These are phyloP conservation scores for Ascochyta koolunga DNA, from an alignment of 2,329 filamentous ascomycete genomes.

Conservation along the genomic window DNA sequence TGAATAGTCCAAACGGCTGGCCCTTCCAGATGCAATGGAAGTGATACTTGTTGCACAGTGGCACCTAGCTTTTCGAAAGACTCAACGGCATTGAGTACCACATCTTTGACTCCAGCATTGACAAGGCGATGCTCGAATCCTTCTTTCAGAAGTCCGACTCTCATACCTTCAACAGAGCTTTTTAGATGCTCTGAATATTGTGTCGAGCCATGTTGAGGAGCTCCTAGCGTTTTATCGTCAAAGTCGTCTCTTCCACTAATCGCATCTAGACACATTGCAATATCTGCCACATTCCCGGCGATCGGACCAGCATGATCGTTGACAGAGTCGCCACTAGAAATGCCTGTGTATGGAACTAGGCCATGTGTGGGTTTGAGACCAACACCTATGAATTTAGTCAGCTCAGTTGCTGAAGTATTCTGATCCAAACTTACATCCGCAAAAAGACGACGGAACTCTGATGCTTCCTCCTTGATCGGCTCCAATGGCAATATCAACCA, in stretches of 20 bases:
- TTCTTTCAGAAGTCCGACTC: constrained; percentile 36
- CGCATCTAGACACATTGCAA: constrained; percentile 36
- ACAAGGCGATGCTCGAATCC: constrained; percentile 40
- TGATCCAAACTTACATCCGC: constrained; percentile 2
- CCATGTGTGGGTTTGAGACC: constrained; percentile 58
- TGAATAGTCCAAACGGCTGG: constrained; percentile 48
- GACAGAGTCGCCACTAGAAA: constrained; percentile 43
- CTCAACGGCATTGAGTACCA: constrained; percentile 50
- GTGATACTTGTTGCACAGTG: constrained; percentile 44
- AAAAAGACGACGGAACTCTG: constrained; percentile 45
- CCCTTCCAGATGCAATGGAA: constrained; percentile 48
- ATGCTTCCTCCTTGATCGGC: constrained; percentile 51
- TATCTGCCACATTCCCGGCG: constrained; percentile 31
- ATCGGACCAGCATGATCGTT: constrained; percentile 54
- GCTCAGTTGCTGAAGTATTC: no score
- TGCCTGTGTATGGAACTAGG: constrained; percentile 58
- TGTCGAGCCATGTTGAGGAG: constrained; percentile 31
- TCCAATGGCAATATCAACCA: constrained; percentile 48
- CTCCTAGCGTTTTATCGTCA: constrained; percentile 40
- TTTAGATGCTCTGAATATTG: constrained; percentile 23
- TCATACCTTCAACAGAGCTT: constrained; percentile 27
- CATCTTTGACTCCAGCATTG: constrained; percentile 47
- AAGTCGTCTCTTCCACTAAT: constrained; percentile 40
- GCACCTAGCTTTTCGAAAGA: constrained; percentile 51
- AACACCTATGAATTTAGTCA: constrained; percentile 15